Evolutionary conservation across 1,139 yeast species (phyloP).

Genomic region (Pichia sp.): DNA sequence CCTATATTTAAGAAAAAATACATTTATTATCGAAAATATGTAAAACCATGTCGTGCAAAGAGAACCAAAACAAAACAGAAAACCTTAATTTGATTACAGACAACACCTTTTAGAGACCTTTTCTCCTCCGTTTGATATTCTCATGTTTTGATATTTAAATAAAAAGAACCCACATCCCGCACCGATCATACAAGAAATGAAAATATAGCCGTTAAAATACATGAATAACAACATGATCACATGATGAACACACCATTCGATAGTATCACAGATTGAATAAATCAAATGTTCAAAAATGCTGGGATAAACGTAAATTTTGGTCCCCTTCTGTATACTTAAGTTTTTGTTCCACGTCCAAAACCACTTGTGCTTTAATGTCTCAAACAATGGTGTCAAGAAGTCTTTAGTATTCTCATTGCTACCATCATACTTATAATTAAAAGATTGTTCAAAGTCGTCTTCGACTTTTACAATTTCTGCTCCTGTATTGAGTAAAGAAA

Average conservation of each 20-base stretch:
- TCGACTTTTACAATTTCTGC: neutral
- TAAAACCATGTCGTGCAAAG: no score
- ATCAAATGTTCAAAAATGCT: slow-evolving; percentile 41
- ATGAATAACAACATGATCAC: slow-evolving; percentile 61
- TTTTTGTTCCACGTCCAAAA: slow-evolving; percentile 20
- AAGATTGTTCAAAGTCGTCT: slow-evolving; percentile 1
- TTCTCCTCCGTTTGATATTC: slow-evolving; percentile 4
- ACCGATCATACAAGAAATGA: slow-evolving; percentile 57
- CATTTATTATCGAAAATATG: no score
- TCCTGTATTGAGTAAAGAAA: slow-evolving; percentile 3
- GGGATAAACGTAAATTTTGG: slow-evolving; percentile 27
- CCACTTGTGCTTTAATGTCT: slow-evolving; percentile 37
- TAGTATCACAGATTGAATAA: slow-evolving; percentile 39
- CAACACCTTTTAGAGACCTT: slow-evolving; percentile 15
- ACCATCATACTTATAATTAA: neutral
- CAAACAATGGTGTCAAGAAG: slow-evolving; percentile 23
- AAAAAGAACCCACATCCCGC: slow-evolving; percentile 49
- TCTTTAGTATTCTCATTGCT: slow-evolving; percentile 2
- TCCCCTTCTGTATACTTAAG: slow-evolving; percentile 12
- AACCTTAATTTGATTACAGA: slow-evolving; percentile 2
- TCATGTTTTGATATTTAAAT: slow-evolving; percentile 38
- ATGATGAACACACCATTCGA: slow-evolving; percentile 58
- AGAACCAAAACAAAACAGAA: no score
- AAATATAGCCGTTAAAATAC: slow-evolving; percentile 66
- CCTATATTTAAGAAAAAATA: no score